Evolutionary conservation across 768 basidiomycete species (phyloP).

Genomic region (Suillus spraguei): DNA sequence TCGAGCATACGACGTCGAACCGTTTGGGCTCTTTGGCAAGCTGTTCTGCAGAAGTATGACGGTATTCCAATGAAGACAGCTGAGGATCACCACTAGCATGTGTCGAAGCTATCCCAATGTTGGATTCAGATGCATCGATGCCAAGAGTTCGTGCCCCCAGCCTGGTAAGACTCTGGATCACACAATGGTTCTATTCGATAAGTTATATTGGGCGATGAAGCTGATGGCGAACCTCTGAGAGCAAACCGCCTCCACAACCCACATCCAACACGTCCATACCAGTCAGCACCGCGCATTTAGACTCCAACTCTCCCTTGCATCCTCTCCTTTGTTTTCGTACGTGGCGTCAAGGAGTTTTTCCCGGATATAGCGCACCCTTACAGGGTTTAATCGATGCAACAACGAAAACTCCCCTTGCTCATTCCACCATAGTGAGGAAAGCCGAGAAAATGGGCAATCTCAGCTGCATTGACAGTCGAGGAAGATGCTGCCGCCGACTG

Average conservation of each 20-base stretch:
- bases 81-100: conserved; percentile 81
- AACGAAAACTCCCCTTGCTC: conserved; percentile 88
- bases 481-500: conserved; percentile 22
- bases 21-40: conserved; percentile 63
- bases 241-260: conserved; percentile 93
- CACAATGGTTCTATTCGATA: conserved; percentile 11
- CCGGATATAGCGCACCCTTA: conserved; percentile 79
- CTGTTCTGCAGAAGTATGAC: conserved; percentile 73
- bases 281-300: conserved; percentile 42
- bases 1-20: conserved; percentile 93
- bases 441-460: conserved; percentile 85
- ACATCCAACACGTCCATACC: conserved; percentile 84
- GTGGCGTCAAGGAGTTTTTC: conserved; percentile 69
- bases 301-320: conserved; percentile 32
- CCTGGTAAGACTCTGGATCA: conserved; percentile 74
- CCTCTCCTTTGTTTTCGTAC: conserved; percentile 53
- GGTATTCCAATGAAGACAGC: conserved; percentile 62
- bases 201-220: background rate
- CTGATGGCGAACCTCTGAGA: conserved; percentile 74
- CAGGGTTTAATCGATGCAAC: conserved; percentile 94
- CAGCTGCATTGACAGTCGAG: conserved; percentile 62
- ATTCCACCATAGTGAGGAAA: conserved; percentile 96
- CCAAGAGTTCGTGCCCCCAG: conserved; percentile 87
- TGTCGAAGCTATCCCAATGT: conserved; percentile 80
- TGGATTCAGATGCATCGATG: conserved; percentile 90